phyloP scores from a whole-genome alignment of 2,329 filamentous ascomycete species.

The Capronia epimyces region DNA sequence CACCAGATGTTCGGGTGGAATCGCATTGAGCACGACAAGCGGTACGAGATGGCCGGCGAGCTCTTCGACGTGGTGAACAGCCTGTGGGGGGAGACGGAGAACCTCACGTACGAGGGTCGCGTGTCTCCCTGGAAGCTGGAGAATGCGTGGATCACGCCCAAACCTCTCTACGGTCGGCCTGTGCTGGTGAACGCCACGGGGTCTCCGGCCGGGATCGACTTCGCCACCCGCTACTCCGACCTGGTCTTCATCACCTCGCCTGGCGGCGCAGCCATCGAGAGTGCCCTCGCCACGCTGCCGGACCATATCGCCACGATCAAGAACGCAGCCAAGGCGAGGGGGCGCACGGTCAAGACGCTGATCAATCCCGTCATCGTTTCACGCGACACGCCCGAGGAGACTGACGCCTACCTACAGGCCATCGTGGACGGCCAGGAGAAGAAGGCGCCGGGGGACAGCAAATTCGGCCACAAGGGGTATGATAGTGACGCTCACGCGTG shows the following conservation, averaged over 20 bases:
- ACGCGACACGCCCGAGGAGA: slow-evolving; percentile 26
- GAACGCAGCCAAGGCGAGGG: slow-evolving; percentile 22
- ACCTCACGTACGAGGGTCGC: slow-evolving; percentile 26
- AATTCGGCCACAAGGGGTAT: neutral
- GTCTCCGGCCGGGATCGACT: slow-evolving; percentile 28
- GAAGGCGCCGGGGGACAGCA: neutral
- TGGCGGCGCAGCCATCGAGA: slow-evolving; percentile 26
- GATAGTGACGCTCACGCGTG: slow-evolving; percentile 29
- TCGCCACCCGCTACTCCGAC: slow-evolving; percentile 26
- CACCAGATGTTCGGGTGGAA: slow-evolving; percentile 30
- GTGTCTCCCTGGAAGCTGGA: slow-evolving; percentile 24
- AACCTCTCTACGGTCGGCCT: slow-evolving; percentile 26
- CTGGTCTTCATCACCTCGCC: slow-evolving; percentile 29
- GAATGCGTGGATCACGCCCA: slow-evolving; percentile 29
- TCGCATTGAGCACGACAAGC: slow-evolving; percentile 30
- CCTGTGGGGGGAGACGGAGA: slow-evolving; percentile 29
- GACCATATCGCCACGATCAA: slow-evolving; percentile 28
- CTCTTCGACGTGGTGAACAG: slow-evolving; percentile 28
- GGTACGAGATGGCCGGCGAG: slow-evolving; percentile 28
- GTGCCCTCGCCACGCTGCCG: slow-evolving; percentile 26
- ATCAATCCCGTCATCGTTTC: slow-evolving; percentile 29
- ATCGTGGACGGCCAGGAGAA: slow-evolving; percentile 18
- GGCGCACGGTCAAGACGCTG: slow-evolving; percentile 24
- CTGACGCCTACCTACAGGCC: slow-evolving; percentile 23
- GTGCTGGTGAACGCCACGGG: slow-evolving; percentile 28